A percentile compares a stretch with the other conserved stretches of the same genome.
These are phyloP conservation scores for Coemansia erecta DNA, from an alignment of 192 early-diverging fungal species.

Conservation along the genomic window DNA sequence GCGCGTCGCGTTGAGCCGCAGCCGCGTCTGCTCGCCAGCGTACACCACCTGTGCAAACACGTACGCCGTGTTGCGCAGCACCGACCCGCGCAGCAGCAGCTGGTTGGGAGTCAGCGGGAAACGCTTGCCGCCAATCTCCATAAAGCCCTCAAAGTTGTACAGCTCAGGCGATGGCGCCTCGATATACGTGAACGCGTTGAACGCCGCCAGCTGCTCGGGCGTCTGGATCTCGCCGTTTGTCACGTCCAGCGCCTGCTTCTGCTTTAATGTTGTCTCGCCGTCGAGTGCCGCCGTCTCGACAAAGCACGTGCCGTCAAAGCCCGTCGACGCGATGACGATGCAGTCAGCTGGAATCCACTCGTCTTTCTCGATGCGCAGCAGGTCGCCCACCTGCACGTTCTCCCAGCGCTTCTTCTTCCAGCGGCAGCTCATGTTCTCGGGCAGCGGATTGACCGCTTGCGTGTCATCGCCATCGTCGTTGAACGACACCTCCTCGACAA, in stretches of 20 bases:
- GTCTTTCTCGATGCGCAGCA: constrained; percentile 71
- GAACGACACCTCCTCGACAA: constrained; percentile 23
- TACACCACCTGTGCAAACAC: constrained; percentile 77
- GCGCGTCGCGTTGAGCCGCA: constrained; percentile 68
- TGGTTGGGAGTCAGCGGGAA: constrained; percentile 75
- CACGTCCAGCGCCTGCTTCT: constrained; percentile 65
- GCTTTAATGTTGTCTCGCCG: constrained; percentile 89
- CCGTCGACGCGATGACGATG: constrained; percentile 66
- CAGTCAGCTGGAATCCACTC: constrained; percentile 83
- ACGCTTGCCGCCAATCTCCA: constrained; percentile 58
- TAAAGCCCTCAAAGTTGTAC: constrained; percentile 80
- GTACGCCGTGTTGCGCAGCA: constrained; percentile 78
- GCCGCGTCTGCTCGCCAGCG: constrained; percentile 66
- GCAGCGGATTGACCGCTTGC: constrained; percentile 26
- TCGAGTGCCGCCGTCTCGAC: constrained; percentile 86
- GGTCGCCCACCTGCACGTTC: constrained; percentile 75
- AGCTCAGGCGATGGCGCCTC: constrained; percentile 77
- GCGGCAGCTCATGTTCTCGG: constrained; percentile 49
- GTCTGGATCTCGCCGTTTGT: constrained; percentile 56
- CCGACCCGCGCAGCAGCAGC: constrained; percentile 81
- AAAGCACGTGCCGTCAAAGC: constrained; percentile 74
- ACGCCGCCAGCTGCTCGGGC: constrained; percentile 46
- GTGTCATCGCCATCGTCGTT: constrained; percentile 2
- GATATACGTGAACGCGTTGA: constrained; percentile 56
- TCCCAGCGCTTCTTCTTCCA: constrained; percentile 56